Percentiles rank a stretch among this genome's conserved stretches.
These are phyloP conservation scores for Phytophthora pini DNA, from an alignment of 352 stramenopile species.

Conservation along the genomic window DNA sequence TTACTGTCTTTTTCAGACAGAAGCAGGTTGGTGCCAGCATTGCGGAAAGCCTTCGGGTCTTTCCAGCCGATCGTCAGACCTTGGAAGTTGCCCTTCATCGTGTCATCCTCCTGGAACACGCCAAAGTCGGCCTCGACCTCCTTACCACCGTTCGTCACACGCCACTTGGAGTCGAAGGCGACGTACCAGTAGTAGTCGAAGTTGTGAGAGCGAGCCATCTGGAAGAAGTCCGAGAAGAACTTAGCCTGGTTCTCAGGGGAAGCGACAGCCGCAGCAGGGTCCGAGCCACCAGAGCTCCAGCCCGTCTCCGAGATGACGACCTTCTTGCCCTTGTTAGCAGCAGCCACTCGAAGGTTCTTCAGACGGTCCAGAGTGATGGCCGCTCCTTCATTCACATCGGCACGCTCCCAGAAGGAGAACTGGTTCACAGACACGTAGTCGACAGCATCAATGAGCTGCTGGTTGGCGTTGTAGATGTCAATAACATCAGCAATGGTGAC, in stretches of 20 bases:
- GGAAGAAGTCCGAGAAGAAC: slow-evolving; percentile 79
- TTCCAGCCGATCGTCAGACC: slow-evolving; percentile 44
- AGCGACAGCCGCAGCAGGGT: slow-evolving; percentile 39
- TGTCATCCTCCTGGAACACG: slow-evolving; percentile 54
- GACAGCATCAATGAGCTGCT: slow-evolving; percentile 59
- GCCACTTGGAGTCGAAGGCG: slow-evolving; percentile 73
- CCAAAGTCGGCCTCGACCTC: slow-evolving; percentile 75
- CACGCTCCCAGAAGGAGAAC: slow-evolving; percentile 79
- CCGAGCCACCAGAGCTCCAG: slow-evolving; percentile 59
- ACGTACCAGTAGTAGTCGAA: slow-evolving; percentile 82
- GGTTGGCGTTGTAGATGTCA: slow-evolving; percentile 73
- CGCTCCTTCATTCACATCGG: slow-evolving; percentile 54
- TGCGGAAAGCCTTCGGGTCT: slow-evolving; percentile 37
- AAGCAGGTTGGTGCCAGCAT: slow-evolving; percentile 32
- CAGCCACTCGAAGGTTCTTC: slow-evolving; percentile 46
- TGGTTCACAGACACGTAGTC: slow-evolving; percentile 82
- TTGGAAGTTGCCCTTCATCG: slow-evolving; percentile 69
- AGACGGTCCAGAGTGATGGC: slow-evolving; percentile 64
- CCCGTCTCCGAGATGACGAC: slow-evolving; percentile 74
- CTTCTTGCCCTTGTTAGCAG: slow-evolving; percentile 58
- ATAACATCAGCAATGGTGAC: slow-evolving; percentile 78
- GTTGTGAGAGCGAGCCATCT: slow-evolving; percentile 48
- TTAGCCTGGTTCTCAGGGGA: slow-evolving; percentile 61
- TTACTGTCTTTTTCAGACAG: slow-evolving; percentile 48
- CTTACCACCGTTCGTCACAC: slow-evolving; percentile 47